Base-by-base conservation (phyloP, 1,284 basidiomycete genomes). In the Puccinia polysora region DNA sequence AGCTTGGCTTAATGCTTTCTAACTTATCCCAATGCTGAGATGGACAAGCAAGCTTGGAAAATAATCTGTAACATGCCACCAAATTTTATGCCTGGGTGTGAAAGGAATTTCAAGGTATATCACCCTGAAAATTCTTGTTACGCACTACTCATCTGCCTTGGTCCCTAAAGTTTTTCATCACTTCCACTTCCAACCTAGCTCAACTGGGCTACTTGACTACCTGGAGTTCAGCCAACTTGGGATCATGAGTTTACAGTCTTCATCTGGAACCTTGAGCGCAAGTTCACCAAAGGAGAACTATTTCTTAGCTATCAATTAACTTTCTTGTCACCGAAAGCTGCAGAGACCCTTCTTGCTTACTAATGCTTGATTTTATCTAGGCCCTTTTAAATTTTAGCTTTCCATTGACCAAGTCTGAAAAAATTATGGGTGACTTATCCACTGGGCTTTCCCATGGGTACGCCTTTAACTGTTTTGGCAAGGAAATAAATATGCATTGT, bases 391-490 rank as follows among this genome's bases (percentile, higher is more conserved):
- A n/a, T n/a, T n/a, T n/a, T n/a, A n/a, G n/a, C n/a, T n/a, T n/a
- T n/a, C n/a, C n/a, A n/a, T n/a, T n/a, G n/a, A n/a, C n/a, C n/a
- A n/a, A 90, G 82, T 92, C 89, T 78, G 91, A 90, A 36, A 93
- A 93, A 81, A 91, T 93, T 75, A 92, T 93, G 90, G 82, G 89
- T 52, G 91, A 93, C 80, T 89, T 90, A 8, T 85, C 88, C 40
- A 91, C 90, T 10, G 90, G 90, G 25, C 85, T 91, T 18, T 90
- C 89, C 47, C 84, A 89, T 75, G 90, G 90, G 6, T 93, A 92
- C 79, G 90, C 90, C 34, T 93, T 93, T 77, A 90, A 93, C 38
- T 84, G 90, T 74, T 93, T 93, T 79, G 88, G 88, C 4, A 88
- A 91, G 74, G 89, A 91, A 80, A 81, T 85, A 45, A 91, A 93